These are phyloP conservation scores for Chlamydomonas reinhardtii DNA, from an alignment of 163 green algal genomes.

Conservation along the genomic window DNA sequence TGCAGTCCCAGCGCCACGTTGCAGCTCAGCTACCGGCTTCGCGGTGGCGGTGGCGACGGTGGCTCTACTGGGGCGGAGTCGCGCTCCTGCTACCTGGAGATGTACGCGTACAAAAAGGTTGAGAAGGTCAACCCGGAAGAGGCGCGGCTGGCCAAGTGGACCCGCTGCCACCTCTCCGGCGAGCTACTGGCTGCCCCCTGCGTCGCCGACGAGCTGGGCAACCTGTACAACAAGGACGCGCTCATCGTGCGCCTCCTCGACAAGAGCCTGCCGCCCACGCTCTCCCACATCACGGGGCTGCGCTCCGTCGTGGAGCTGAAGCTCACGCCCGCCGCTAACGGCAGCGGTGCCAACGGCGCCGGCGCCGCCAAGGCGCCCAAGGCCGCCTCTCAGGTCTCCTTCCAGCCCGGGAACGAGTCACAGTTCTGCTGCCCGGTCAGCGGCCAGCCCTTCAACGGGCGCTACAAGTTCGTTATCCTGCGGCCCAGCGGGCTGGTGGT, in stretches of 20 bases:
- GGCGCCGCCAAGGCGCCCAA: not conserved
- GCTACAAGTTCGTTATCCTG: constrained; percentile 52
- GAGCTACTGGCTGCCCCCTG: constrained; percentile 79
- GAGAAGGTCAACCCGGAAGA: constrained; percentile 88
- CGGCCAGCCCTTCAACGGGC: constrained; percentile 88
- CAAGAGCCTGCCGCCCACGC: constrained; percentile 82
- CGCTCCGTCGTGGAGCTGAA: constrained; percentile 75
- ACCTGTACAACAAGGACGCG: constrained; percentile 97
- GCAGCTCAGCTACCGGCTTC: constrained; percentile 70
- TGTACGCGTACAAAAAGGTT: constrained; percentile 92
- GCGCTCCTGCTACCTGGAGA: constrained; percentile 93
- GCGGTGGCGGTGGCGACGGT: constrained; percentile 94
- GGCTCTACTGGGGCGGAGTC: constrained; percentile 96
- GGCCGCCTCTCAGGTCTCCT: constrained; percentile 18
- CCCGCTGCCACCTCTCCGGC: constrained; percentile 83
- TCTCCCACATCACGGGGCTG: constrained; percentile 82
- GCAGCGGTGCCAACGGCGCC: constrained; percentile 10
- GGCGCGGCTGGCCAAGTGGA: constrained; percentile 80
- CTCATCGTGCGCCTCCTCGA: constrained; percentile 84
- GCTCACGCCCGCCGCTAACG: constrained; percentile 11
- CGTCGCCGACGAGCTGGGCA: constrained; percentile 90
- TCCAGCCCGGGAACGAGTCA: constrained; percentile 58
- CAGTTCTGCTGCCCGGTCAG: constrained; percentile 93
- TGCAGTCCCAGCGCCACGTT: constrained; percentile 52
- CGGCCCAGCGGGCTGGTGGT: constrained; percentile 38